Evolutionary conservation across 192 early-diverging fungal species (phyloP).

Genomic region (Coemansia sp.): DNA sequence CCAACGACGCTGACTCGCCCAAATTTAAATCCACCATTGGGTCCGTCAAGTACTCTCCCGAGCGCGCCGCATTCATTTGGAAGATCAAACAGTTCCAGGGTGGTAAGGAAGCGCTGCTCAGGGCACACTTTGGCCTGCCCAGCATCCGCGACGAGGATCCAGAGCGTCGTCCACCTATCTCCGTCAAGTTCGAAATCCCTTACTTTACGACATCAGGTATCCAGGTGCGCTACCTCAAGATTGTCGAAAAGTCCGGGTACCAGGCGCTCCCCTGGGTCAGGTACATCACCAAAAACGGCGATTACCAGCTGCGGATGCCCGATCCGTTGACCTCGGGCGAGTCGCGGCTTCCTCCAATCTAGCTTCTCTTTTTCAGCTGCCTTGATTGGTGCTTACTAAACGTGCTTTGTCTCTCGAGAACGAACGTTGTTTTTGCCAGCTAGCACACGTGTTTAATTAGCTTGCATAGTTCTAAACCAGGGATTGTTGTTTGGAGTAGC

Average conservation of each 20-base stretch:
- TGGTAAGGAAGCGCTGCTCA: constrained; percentile 93
- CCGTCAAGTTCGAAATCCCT: constrained; percentile 87
- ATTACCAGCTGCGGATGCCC: constrained; percentile 93
- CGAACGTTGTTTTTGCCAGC: too few relatives aligned
- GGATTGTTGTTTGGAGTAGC: too few relatives aligned
- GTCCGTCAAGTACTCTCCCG: constrained; percentile 89
- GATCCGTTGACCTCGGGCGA: constrained; percentile 78
- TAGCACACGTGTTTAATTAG: too few relatives aligned
- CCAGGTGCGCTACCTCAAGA: constrained; percentile 89
- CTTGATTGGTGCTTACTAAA: too few relatives aligned
- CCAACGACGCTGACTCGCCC: constrained; percentile 95
- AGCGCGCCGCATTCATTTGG: constrained; percentile 94
- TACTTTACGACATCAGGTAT: constrained; percentile 91
- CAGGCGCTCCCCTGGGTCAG: constrained; percentile 88
- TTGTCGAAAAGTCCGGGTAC: constrained; percentile 88
- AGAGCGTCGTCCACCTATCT: constrained; percentile 80
- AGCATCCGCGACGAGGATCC: constrained; percentile 84
- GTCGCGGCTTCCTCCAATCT: constrained; percentile 66
- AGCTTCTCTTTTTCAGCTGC: too few relatives aligned
- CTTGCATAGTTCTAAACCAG: too few relatives aligned
- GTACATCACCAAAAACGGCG: constrained; percentile 89
- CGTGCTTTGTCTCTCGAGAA: too few relatives aligned
- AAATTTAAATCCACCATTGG: constrained; percentile 94
- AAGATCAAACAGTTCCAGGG: constrained; percentile 99
- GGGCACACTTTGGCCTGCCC: constrained; percentile 83